phyloP scores from a whole-genome alignment of 177 flowering plant genomes.

The Vitis hybrid region DNA sequence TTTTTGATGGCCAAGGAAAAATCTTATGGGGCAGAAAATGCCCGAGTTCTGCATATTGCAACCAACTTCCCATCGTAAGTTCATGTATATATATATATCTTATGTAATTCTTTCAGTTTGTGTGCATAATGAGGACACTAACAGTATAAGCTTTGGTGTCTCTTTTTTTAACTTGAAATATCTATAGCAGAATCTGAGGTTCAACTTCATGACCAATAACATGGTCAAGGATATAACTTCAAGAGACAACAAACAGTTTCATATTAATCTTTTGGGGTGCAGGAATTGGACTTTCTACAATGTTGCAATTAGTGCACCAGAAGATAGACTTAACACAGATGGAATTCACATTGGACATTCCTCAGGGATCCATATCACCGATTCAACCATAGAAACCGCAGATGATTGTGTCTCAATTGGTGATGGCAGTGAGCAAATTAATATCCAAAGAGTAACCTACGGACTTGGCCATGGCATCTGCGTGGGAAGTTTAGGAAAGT shows the following conservation, averaged over 20 bases:
- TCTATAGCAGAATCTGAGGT: conserved; percentile 27
- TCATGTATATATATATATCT: background rate
- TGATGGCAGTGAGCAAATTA: conserved; percentile 19
- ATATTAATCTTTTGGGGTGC: conserved; percentile 27
- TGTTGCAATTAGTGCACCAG: conserved; percentile 27
- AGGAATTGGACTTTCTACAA: conserved; percentile 17
- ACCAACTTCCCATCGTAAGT: conserved; percentile 21
- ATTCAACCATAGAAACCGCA: conserved; percentile 30
- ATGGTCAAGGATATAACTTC: conserved; percentile 21
- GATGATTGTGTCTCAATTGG: conserved; percentile 50
- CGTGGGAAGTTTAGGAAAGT: conserved; percentile 38
- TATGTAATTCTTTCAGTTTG: no score
- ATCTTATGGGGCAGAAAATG: conserved; percentile 26
- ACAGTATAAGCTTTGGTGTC: background rate
- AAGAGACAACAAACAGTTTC: conserved; percentile 33
- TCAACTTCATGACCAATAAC: conserved; percentile 25
- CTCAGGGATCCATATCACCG: conserved; percentile 4
- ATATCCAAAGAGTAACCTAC: conserved; percentile 19
- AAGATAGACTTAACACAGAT: conserved; percentile 33
- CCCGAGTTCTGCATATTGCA: conserved; percentile 14
- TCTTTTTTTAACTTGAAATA: background rate
- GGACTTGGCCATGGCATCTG: conserved; percentile 40
- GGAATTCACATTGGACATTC: conserved; percentile 46
- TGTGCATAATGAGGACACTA: background rate
- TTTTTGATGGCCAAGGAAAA: conserved; percentile 28